Evolutionary conservation across 2,329 filamentous ascomycete species (phyloP).

Genomic region (Tolypocladium pustulatum): DNA sequence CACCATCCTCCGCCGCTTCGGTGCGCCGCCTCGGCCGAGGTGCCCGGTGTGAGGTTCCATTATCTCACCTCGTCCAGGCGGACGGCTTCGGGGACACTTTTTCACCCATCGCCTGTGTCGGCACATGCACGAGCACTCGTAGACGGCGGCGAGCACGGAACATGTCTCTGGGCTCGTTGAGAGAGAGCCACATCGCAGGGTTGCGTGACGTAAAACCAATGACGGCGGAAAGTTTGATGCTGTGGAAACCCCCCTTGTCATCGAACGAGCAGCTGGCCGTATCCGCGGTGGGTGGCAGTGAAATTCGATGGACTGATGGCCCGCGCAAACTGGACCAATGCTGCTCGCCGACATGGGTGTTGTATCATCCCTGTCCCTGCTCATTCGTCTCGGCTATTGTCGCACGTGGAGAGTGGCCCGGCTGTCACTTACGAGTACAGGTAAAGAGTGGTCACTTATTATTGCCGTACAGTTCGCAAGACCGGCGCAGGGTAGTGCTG

Average conservation of each 20-base stretch:
- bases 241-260: background rate
- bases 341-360: background rate
- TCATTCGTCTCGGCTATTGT: background rate
- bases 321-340: background rate
- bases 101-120: background rate
- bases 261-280: background rate
- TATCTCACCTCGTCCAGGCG: background rate
- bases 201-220: background rate
- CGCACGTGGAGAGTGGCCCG: background rate
- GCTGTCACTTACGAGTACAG: no score
- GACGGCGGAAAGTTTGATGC: background rate
- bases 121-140: no score
- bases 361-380: background rate
- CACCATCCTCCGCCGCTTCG: background rate
- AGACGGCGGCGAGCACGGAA: no score
- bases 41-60: background rate
- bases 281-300: background rate
- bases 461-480: no score
- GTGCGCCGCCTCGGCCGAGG: background rate
- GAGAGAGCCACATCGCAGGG: no score
- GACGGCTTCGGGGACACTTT: background rate
- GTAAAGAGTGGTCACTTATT: no score
- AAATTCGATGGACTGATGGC: background rate
- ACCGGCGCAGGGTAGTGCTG: no score
- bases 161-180: background rate